Evolutionary conservation across 169 alveolate species (phyloP).

Genomic region (Eimeria necatrix): DNA sequence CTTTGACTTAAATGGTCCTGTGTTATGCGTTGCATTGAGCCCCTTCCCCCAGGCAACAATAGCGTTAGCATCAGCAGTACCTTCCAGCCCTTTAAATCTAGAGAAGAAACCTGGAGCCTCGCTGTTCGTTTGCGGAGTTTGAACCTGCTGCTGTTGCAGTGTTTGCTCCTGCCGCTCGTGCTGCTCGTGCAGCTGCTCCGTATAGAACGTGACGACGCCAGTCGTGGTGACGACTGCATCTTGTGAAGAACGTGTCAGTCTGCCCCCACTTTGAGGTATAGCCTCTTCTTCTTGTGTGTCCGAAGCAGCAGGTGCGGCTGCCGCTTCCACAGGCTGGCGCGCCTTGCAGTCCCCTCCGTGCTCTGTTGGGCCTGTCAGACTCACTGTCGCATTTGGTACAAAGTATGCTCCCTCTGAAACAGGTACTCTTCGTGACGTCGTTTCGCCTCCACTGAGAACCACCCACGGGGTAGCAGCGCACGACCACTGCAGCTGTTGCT

Average conservation of each 20-base stretch:
- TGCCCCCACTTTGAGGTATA: not conserved
- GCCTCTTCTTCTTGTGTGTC: not conserved
- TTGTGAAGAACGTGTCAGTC: not conserved
- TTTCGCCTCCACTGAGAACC: not conserved
- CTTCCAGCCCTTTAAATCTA: slow-evolving; percentile 16
- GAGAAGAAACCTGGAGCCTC: slow-evolving; percentile 4
- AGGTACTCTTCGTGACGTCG: not conserved
- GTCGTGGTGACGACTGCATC: not conserved
- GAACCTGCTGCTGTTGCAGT: slow-evolving; percentile 23
- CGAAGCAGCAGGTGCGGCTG: slow-evolving; percentile 17
- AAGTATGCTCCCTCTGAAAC: not conserved
- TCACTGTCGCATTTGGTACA: not conserved
- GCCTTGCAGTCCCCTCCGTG: not conserved
- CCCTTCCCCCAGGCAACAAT: slow-evolving; percentile 21
- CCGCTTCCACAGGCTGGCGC: not conserved
- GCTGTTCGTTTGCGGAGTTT: not conserved
- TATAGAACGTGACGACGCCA: not conserved
- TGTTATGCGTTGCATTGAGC: not conserved
- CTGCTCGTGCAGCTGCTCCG: not conserved
- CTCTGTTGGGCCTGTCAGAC: not conserved
- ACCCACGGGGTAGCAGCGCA: slow-evolving; percentile 2
- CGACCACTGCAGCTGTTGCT: not conserved
- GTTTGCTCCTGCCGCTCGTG: not conserved
- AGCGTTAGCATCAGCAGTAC: slow-evolving; percentile 20
- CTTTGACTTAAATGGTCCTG: not conserved